Conservation (phyloP, 345 rosid species). For the Linum usitatissimum region DNA sequence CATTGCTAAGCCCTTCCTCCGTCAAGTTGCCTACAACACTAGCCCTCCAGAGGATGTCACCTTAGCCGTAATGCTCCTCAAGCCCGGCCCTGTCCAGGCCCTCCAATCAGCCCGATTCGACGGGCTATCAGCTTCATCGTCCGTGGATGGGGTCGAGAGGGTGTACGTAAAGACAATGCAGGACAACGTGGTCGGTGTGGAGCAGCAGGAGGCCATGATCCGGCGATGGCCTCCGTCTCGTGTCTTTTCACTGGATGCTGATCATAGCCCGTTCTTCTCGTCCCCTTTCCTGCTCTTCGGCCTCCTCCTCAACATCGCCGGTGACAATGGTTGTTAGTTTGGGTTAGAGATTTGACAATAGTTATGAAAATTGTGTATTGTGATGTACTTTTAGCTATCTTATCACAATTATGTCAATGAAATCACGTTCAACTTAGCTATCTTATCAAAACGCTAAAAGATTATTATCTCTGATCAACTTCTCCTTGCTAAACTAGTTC, state of each 20-base stretch:
- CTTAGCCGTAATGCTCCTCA: conserved; percentile 59
- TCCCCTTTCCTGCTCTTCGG: conserved; percentile 57
- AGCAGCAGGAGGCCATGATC: conserved; percentile 77
- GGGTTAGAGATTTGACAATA: neutral
- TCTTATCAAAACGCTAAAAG: too few species aligned
- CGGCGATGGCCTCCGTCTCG: conserved; percentile 57
- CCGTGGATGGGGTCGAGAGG: conserved; percentile 29
- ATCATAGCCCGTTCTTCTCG: conserved; percentile 85
- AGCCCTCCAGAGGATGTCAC: conserved; percentile 57
- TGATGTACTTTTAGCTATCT: too few species aligned
- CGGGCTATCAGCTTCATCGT: neutral
- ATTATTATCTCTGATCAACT: too few species aligned
- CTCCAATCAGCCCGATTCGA: conserved; percentile 34
- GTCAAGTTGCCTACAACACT: conserved; percentile 52
- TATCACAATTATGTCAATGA: too few species aligned
- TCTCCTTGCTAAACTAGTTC: too few species aligned
- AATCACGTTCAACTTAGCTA: too few species aligned
- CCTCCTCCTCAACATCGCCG: conserved; percentile 35
- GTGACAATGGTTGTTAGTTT: conserved; percentile 10
- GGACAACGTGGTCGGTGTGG: conserved; percentile 51
- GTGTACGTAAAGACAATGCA: conserved; percentile 58
- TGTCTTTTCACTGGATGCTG: conserved; percentile 47
- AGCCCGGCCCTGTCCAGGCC: conserved; percentile 64
- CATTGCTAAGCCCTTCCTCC: conserved; percentile 44
- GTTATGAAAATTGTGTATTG: neutral